Percentiles rank a stretch among this genome's conserved stretches.
Conservation (phyloP, 176 grass and related monocot species). For the Panicum miliaceum region DNA sequence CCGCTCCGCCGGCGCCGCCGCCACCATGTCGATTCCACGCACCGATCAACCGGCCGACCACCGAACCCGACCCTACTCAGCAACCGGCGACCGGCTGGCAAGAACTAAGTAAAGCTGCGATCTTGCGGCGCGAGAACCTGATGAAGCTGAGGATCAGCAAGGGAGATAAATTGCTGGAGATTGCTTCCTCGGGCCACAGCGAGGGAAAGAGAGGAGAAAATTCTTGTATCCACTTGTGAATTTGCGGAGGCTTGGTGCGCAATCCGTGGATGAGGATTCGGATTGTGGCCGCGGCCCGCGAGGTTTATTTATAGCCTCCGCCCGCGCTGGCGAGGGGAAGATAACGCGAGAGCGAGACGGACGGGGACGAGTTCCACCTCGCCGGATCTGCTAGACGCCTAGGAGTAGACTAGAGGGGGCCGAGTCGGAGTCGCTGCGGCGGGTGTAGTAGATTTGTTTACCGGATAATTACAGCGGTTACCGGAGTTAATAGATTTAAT, state of each 20-base stretch:
- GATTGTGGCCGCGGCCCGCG: neutral
- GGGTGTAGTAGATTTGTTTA: neutral
- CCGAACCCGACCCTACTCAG: neutral
- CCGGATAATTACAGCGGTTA: neutral
- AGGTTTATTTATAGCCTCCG: conserved; percentile 8
- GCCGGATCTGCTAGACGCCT: neutral
- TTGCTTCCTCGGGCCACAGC: neutral
- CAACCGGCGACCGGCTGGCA: neutral
- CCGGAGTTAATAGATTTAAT: neutral
- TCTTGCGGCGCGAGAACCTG: neutral
- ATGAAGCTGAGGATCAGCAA: neutral
- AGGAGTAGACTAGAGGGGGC: neutral
- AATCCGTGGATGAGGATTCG: neutral
- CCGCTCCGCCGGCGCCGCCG: conserved; percentile 31
- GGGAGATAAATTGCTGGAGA: neutral
- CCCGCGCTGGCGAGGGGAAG: neutral
- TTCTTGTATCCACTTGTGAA: neutral
- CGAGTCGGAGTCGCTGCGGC: neutral
- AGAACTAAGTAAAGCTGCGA: neutral
- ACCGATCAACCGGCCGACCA: neutral
- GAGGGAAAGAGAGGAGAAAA: neutral
- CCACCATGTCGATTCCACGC: neutral
- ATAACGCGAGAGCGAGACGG: neutral
- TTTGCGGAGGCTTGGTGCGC: neutral
- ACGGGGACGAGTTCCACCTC: neutral